phyloP scores from a whole-genome alignment of 371 early-diverging fungal species.

The Mucor sp. region DNA sequence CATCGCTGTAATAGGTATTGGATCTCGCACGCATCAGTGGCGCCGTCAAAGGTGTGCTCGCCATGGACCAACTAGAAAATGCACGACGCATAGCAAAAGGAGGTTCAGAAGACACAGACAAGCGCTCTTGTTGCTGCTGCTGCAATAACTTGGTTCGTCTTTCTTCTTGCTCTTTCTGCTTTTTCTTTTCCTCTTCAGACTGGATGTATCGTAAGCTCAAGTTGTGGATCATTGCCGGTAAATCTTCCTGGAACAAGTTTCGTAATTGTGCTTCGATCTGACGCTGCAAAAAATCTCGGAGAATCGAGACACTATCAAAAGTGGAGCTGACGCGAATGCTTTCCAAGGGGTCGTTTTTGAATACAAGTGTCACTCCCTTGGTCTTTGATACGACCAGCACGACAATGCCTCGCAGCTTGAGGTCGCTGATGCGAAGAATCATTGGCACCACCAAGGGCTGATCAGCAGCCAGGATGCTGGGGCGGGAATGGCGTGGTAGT shows the following conservation, averaged over 20 bases:
- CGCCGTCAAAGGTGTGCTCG: neutral
- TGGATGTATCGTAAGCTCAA: slow-evolving; percentile 56
- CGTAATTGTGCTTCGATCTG: slow-evolving; percentile 91
- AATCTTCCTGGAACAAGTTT: slow-evolving; percentile 88
- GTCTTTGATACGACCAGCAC: slow-evolving; percentile 90
- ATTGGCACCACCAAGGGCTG: slow-evolving; percentile 95
- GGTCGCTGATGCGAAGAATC: slow-evolving; percentile 86
- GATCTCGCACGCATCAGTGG: neutral
- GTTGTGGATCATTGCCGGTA: slow-evolving; percentile 92
- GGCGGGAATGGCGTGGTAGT: slow-evolving; percentile 62
- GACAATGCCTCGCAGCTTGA: slow-evolving; percentile 91
- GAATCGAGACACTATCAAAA: slow-evolving; percentile 88
- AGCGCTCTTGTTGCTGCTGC: neutral
- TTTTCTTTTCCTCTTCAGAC: slow-evolving; percentile 24
- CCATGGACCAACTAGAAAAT: neutral
- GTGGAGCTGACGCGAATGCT: slow-evolving; percentile 91
- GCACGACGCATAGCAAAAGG: neutral
- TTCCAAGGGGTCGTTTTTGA: slow-evolving; percentile 96
- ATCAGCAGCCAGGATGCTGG: slow-evolving; percentile 84
- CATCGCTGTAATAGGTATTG: neutral
- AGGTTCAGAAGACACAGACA: neutral
- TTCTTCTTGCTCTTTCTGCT: slow-evolving; percentile 19
- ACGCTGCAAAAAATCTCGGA: slow-evolving; percentile 84
- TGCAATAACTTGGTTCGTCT: neutral
- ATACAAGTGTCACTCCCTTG: slow-evolving; percentile 92